Evolutionary conservation across 345 rosid species (phyloP), one percentile per base, ranked within the genome.

Genomic region (Populus alba): DNA sequence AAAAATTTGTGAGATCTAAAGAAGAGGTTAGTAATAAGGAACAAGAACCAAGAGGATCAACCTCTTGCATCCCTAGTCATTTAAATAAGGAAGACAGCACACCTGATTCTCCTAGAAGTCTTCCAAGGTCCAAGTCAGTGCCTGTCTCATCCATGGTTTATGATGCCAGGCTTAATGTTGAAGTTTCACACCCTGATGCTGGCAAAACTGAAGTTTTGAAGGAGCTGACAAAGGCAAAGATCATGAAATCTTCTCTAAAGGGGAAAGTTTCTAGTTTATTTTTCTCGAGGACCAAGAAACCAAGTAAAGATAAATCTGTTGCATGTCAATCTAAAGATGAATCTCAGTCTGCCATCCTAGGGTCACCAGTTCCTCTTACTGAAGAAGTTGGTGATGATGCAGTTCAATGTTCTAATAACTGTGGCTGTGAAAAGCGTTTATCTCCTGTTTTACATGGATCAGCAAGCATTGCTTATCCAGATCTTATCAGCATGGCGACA

Each of bases 221-320:
- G 91, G 95, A 88, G 70, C 77, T 81, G 77, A 80, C 77, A 17
- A 86, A 88, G 84, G 77, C 89, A 82, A 89, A 87, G 80, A 86
- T 87, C 76, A 53, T 66, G 68, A 92, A 91, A 86, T 86, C 94
- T 71, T 90, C 97, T 66, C 82, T 93, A 12, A 92, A 81, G 78
- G 89, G 87, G 83, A 92, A 87, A 80, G 93, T 94, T 75, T 90
- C 99, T 31, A 87, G 88, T 83, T 85, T 97, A 80, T 91, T 97
- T 84, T 94, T 91, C 86, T 91, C 91, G 8, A 88, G 81, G 80
- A 90, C 75, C 78, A 94, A 90, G 88, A 94, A 87, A 85, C 43
- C 88, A 45, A 88, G 62, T 81, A 87, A 89, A 87, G 97, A 87
- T 75, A 89, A 87, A 75, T 74, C 77, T 37, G 66, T 63, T 49